These are phyloP conservation scores for Danielia oregonensis DNA, from an alignment of 805 yeast genomes.

Conservation along the genomic window DNA sequence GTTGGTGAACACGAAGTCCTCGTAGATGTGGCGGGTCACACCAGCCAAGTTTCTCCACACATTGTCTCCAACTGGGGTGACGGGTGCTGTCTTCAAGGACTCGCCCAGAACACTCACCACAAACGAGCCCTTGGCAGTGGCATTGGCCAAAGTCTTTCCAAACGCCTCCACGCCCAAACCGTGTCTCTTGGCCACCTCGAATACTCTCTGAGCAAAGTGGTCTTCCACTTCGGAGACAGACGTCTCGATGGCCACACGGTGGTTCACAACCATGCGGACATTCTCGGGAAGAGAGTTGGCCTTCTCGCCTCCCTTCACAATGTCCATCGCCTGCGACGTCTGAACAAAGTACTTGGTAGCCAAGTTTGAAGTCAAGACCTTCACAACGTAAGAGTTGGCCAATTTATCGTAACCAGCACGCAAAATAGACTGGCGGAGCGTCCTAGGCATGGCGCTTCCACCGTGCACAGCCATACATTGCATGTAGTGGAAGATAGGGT, in stretches of 20 bases:
- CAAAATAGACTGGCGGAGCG: conserved; percentile 23
- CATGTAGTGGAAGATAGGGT: conserved; percentile 24
- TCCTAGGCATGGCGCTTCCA: conserved; percentile 10
- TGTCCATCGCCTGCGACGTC: conserved; percentile 68
- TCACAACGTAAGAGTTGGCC: conserved; percentile 33
- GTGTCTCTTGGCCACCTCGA: conserved; percentile 42
- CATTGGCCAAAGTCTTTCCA: conserved; percentile 19
- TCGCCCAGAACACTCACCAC: conserved; percentile 21
- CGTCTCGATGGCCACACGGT: conserved; percentile 60
- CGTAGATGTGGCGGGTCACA: conserved; percentile 16
- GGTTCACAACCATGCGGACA: conserved; percentile 52
- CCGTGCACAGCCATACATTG: conserved; percentile 25
- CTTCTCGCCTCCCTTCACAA: conserved; percentile 69
- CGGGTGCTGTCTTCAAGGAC: conserved; percentile 49
- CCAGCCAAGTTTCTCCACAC: conserved; percentile 17
- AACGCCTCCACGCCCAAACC: conserved; percentile 45
- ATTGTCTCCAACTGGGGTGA: conserved; percentile 36
- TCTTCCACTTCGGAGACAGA: conserved; percentile 40
- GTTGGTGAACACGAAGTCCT: conserved; percentile 21
- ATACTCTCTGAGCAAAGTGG: conserved; percentile 33
- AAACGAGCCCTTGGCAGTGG: conserved; percentile 41
- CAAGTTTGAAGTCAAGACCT: conserved; percentile 21
- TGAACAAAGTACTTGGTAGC: conserved; percentile 39
- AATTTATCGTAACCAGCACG: conserved; percentile 30
- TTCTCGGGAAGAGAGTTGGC: conserved; percentile 74